These are phyloP conservation scores for Sarcomyxa edulis DNA, from an alignment of 768 basidiomycete species.

Conservation along the genomic window DNA sequence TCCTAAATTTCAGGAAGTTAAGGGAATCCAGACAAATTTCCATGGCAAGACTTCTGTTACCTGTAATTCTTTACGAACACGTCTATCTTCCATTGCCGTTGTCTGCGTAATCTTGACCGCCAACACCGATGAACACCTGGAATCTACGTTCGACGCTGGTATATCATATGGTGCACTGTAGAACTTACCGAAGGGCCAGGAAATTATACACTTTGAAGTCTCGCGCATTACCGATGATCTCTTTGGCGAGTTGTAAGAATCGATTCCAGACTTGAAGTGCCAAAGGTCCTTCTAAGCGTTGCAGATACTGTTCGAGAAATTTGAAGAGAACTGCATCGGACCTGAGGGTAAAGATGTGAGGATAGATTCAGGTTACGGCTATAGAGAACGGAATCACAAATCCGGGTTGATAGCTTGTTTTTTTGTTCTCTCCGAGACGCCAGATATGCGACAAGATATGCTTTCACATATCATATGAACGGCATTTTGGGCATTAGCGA, in stretches of 20 bases:
- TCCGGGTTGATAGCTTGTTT: slow-evolving; percentile 60
- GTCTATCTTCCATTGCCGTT: slow-evolving; percentile 84
- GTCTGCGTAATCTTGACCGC: slow-evolving; percentile 86
- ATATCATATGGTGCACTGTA: too few species aligned
- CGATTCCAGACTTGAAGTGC: slow-evolving; percentile 91
- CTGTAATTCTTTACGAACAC: slow-evolving; percentile 86
- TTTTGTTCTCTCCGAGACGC: slow-evolving; percentile 51
- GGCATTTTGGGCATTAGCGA: slow-evolving; percentile 79
- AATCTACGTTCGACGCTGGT: slow-evolving; percentile 1
- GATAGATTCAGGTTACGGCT: not conserved
- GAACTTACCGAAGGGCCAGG: slow-evolving; percentile 60
- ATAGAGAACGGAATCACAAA: slow-evolving; percentile 43
- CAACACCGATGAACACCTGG: slow-evolving; percentile 70
- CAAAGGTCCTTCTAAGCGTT: slow-evolving; percentile 80
- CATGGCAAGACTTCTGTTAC: slow-evolving; percentile 25
- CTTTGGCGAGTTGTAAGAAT: slow-evolving; percentile 73
- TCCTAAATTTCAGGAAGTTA: slow-evolving; percentile 42
- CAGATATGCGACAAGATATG: slow-evolving; percentile 55
- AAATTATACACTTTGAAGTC: slow-evolving; percentile 72
- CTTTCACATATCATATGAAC: slow-evolving; percentile 89
- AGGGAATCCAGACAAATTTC: too few species aligned
- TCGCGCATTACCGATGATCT: slow-evolving; percentile 58
- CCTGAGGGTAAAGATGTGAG: slow-evolving; percentile 31
- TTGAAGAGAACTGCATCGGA: slow-evolving; percentile 69
- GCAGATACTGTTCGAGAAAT: slow-evolving; percentile 85